phyloP scores from a whole-genome alignment of 2,329 filamentous ascomycete genomes.

The Trichoderma polysporum region DNA sequence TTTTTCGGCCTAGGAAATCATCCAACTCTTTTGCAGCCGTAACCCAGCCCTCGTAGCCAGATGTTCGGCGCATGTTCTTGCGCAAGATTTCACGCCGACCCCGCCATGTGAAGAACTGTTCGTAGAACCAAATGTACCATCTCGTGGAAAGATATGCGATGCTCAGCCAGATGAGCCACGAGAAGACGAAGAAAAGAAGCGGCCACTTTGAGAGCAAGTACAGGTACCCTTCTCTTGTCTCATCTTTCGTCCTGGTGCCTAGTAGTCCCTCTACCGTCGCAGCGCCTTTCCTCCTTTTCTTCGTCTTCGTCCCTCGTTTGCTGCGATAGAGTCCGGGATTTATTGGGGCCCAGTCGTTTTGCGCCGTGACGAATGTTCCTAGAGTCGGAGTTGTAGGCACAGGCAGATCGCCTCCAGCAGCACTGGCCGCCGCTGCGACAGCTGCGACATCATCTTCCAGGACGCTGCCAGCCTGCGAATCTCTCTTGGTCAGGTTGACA shows the following conservation, averaged over 20 bases:
- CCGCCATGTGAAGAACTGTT: slow-evolving; percentile 87
- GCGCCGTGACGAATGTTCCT: slow-evolving; percentile 73
- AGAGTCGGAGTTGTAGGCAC: slow-evolving; percentile 30
- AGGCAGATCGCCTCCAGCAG: slow-evolving; percentile 39
- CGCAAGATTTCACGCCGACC: slow-evolving; percentile 73
- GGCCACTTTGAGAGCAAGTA: slow-evolving; percentile 93
- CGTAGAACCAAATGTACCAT: slow-evolving; percentile 88
- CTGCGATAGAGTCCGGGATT: slow-evolving; percentile 61
- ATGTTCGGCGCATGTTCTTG: slow-evolving; percentile 67
- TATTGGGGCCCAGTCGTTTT: slow-evolving; percentile 94
- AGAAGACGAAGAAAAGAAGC: slow-evolving; percentile 73
- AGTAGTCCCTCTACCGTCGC: slow-evolving; percentile 43
- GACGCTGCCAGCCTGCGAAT: slow-evolving; percentile 34
- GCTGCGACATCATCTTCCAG: slow-evolving; percentile 37
- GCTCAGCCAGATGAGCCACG: slow-evolving; percentile 76
- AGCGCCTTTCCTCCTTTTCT: slow-evolving; percentile 38
- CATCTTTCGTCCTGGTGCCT: slow-evolving; percentile 71
- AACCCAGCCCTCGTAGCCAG: slow-evolving; percentile 82
- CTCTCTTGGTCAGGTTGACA: slow-evolving; percentile 44
- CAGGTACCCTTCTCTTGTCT: slow-evolving; percentile 90
- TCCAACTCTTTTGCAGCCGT: slow-evolving; percentile 77
- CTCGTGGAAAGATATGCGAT: slow-evolving; percentile 75
- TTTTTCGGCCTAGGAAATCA: slow-evolving; percentile 72
- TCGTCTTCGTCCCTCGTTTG: slow-evolving; percentile 41
- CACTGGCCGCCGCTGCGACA: slow-evolving; percentile 40